Percentiles rank a stretch among this genome's conserved stretches.
Conservation (phyloP, 306 rosid species). For the Glycine latifolia region DNA sequence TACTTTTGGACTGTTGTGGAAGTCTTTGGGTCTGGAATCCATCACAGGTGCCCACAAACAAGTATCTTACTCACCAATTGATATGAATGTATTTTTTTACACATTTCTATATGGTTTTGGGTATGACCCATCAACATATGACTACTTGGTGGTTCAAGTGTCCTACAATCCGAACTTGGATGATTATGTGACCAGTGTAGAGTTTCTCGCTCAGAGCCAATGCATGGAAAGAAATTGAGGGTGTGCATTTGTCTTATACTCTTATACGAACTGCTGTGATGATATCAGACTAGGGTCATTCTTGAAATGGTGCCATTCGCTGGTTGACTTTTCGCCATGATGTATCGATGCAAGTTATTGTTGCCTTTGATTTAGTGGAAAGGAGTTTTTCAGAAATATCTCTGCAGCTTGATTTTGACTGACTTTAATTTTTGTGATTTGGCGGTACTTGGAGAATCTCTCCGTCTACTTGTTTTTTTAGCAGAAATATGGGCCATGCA, state of each 20-base stretch:
- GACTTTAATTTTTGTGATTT: neutral
- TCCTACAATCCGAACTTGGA: too few species aligned
- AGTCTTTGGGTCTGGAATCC: slow-evolving; percentile 32
- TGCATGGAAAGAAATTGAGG: neutral
- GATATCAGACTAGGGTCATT: neutral
- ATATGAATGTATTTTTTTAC: accelerated
- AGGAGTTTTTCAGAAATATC: slow-evolving; percentile 9
- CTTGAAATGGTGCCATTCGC: slow-evolving; percentile 15
- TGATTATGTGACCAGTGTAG: neutral
- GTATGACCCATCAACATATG: slow-evolving; percentile 1
- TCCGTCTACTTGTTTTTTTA: neutral
- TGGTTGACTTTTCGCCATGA: neutral
- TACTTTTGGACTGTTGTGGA: neutral
- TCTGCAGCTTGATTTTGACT: neutral
- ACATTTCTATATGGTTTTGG: neutral
- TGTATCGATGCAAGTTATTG: neutral
- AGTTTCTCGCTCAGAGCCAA: slow-evolving; percentile 31
- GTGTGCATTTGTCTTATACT: too few species aligned
- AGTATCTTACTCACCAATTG: neutral
- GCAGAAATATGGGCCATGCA: slow-evolving; percentile 43
- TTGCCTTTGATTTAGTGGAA: slow-evolving; percentile 37
- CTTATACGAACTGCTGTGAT: neutral
- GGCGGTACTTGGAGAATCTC: slow-evolving; percentile 23
- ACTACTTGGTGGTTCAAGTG: slow-evolving; percentile 10
- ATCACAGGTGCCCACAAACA: neutral